These are phyloP conservation scores for Euptelea pleiosperma DNA, from an alignment of 164 flowering plant species.

Conservation along the genomic window DNA sequence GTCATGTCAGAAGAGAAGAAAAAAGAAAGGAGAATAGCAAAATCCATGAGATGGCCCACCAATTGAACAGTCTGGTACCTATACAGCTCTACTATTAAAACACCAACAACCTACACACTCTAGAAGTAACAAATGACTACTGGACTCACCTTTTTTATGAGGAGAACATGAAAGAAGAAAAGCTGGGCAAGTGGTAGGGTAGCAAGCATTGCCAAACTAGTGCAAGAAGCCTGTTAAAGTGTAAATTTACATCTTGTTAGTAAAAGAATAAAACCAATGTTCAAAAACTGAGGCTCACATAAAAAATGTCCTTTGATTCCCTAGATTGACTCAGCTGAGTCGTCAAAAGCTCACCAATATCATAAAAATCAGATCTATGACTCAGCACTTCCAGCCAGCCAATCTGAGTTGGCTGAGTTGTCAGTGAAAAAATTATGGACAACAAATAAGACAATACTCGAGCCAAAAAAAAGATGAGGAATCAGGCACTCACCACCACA, in stretches of 20 bases:
- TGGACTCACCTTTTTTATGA: conserved; percentile 73
- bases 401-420: background rate
- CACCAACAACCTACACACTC: background rate
- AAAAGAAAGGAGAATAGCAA: no score
- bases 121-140: background rate
- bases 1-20: background rate
- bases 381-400: background rate
- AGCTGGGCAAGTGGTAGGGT: conserved; percentile 93
- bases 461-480: background rate
- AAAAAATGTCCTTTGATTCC: background rate
- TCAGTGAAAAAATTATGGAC: background rate
- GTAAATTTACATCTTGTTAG: background rate
- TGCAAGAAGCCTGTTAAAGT: conserved; percentile 71
- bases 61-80: no score
- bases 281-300: background rate
- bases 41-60: no score
- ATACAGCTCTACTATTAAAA: no score
- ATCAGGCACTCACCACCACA: conserved; percentile 69
- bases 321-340: background rate
- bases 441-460: background rate
- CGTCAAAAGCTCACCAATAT: background rate
- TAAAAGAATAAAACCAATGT: conserved; percentile 9
- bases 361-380: background rate
- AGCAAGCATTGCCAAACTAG: conserved; percentile 91
- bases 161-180: conserved; percentile 96